Evolutionary conservation across 768 basidiomycete genomes (phyloP), one percentile per base, ranked within the genome.

Genomic region (Boletus reticuloceps): DNA sequence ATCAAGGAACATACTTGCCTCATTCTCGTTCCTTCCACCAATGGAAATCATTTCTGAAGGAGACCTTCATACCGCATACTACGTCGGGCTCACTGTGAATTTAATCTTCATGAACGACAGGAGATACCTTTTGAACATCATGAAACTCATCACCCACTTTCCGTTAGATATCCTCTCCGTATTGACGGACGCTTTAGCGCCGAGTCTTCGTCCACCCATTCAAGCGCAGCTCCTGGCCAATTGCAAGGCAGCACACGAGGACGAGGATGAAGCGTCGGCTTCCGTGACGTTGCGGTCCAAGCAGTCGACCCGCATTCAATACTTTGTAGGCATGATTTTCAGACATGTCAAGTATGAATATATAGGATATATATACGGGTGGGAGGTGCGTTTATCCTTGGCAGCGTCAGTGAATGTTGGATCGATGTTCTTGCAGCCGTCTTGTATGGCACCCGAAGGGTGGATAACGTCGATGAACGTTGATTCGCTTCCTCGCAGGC

Each of bases 241-340:
- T 39, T 79, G 72, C 56, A 60, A 64, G 53, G 58, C 56, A 48
- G 61, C 65, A 4, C 59, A 76, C 17, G 70, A 68, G 38, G 58
- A 63, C 8, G 75, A 77, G 54, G 62, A 64, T 25, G 54, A 66
- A 31, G 57, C 62, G 9, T 71, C 70, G 12, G 37, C 58, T n/a
- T 60, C 62, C 22, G 61, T 66, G 13, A 62, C 55, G 39, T 48
- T 61, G 31, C 71, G 74, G 14, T 72, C 70, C 31, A 59, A 58
- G 41, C 36, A 62, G 48, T 39, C 47, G 16, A 36, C 41, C 29
- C 39, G 53, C 53, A 66, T 81, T 12, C 67, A 71, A 59, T 71
- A 77, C 60, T 81, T 79, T 53, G 79, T 81, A 31, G 82, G 82
- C 12, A 75, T 79, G 77, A 65, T 77, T 29, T 79, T 81, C 53